These are phyloP conservation scores for Sarocladiaceae sp. DNA, from an alignment of 2,329 filamentous ascomycete genomes.

Conservation along the genomic window DNA sequence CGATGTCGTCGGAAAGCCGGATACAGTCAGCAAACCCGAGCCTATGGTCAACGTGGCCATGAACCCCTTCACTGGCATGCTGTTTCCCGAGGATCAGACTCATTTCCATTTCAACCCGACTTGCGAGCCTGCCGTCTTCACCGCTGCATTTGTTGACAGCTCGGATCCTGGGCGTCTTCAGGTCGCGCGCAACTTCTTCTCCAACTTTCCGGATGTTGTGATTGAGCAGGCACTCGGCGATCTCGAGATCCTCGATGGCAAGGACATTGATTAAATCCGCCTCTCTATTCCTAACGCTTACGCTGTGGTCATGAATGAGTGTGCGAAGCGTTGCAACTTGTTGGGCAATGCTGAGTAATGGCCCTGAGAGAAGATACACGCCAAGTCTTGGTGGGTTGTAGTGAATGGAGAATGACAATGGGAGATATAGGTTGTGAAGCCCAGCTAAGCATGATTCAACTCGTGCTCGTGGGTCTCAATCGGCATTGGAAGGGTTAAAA, in stretches of 20 bases:
- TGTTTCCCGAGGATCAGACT: conserved; percentile 37
- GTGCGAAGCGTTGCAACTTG: conserved; percentile 10
- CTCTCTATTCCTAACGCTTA: conserved; percentile 9
- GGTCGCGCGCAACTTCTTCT: conserved; percentile 26
- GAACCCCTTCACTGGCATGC: conserved; percentile 31
- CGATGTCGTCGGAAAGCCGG: conserved; percentile 18
- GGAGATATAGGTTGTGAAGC: no score
- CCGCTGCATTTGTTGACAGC: conserved; percentile 35
- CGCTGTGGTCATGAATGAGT: conserved; percentile 10
- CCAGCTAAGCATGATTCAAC: no score
- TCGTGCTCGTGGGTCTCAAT: no score
- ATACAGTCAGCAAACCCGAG: conserved; percentile 17
- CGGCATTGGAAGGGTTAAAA: no score
- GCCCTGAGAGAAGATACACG: no score
- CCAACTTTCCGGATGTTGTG: conserved; percentile 17
- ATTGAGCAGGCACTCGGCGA: conserved; percentile 14
- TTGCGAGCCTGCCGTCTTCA: conserved; percentile 36
- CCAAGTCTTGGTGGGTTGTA: no score
- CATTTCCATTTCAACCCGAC: conserved; percentile 43
- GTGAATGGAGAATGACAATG: no score
- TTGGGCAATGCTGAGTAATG: no score
- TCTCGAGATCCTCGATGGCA: conserved; percentile 5
- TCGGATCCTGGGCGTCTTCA: conserved; percentile 37
- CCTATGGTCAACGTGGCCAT: conserved; percentile 22
- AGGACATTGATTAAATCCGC: conserved; percentile 3